Conservation (phyloP, 2,329 filamentous ascomycete species). For the Mycogone perniciosa region DNA sequence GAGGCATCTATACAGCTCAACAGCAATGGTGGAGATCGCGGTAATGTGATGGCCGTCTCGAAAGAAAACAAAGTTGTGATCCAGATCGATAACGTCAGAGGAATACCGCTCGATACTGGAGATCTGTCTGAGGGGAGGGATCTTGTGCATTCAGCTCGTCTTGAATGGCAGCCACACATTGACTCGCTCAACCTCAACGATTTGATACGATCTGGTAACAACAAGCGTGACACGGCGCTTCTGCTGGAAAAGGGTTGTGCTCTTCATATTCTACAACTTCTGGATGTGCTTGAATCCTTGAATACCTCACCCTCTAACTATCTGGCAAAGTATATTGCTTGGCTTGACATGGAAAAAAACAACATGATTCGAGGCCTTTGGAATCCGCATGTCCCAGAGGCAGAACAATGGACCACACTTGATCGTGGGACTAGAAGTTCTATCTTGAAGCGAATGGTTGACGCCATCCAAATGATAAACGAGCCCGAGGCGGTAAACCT, state of each 20-base stretch:
- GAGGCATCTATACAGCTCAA: background rate
- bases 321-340: slow-evolving; percentile 2
- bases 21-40: background rate
- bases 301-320: background rate
- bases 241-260: background rate
- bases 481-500: background rate
- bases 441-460: background rate
- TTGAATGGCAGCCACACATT: slow-evolving; percentile 8
- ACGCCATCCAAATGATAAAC: background rate
- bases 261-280: slow-evolving; percentile 2
- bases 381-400: background rate
- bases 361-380: background rate
- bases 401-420: slow-evolving; percentile 1
- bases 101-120: background rate
- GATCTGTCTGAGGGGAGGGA: background rate
- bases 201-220: background rate
- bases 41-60: background rate
- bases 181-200: slow-evolving; percentile 1
- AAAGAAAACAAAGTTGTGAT: background rate
- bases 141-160: background rate
- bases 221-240: background rate
- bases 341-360: slow-evolving; percentile 5
- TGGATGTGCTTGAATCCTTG: background rate
- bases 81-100: background rate
- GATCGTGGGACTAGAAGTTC: background rate